Evolutionary conservation across 2,329 filamentous ascomycete genomes (phyloP).

Genomic region (Paradendryphiella salina): DNA sequence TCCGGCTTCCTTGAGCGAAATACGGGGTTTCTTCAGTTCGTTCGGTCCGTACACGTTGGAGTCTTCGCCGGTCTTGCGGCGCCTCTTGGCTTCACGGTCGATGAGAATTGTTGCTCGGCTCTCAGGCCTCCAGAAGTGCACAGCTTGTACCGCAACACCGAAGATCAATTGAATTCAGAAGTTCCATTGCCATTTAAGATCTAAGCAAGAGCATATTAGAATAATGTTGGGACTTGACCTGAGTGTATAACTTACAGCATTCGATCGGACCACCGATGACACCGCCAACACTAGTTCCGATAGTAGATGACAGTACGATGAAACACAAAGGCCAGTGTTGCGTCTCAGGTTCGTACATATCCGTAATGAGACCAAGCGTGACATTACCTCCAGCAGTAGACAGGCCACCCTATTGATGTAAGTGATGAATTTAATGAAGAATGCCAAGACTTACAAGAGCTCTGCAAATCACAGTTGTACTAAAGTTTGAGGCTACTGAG

Average conservation of each 20-base stretch:
- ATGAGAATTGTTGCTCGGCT: conserved; percentile 74
- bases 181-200: conserved; percentile 67
- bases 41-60: conserved; percentile 70
- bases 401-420: conserved; percentile 45
- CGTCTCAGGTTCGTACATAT: conserved; percentile 60
- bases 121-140: conserved; percentile 72
- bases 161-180: conserved; percentile 86
- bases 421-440: conserved; percentile 59
- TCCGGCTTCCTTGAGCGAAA: conserved; percentile 42
- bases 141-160: conserved; percentile 66
- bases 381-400: conserved; percentile 65
- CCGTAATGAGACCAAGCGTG: conserved; percentile 64
- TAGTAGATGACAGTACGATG: conserved; percentile 57
- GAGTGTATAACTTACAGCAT: conserved; percentile 31
- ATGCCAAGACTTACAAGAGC: conserved; percentile 55
- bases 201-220: conserved; percentile 44
- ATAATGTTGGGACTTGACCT: conserved; percentile 62
- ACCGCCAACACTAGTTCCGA: conserved; percentile 74
- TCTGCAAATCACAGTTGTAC: conserved; percentile 64
- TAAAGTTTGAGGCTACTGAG: conserved; percentile 64
- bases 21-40: conserved; percentile 56
- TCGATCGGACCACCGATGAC: conserved; percentile 63
- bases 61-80: conserved; percentile 62
- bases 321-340: conserved; percentile 64
- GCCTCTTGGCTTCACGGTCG: conserved; percentile 74